A percentile compares a stretch with the other conserved stretches of the same genome.
Evolutionary conservation across 306 rosid species (phyloP).

Genomic region (Acacia melanoxylon): DNA sequence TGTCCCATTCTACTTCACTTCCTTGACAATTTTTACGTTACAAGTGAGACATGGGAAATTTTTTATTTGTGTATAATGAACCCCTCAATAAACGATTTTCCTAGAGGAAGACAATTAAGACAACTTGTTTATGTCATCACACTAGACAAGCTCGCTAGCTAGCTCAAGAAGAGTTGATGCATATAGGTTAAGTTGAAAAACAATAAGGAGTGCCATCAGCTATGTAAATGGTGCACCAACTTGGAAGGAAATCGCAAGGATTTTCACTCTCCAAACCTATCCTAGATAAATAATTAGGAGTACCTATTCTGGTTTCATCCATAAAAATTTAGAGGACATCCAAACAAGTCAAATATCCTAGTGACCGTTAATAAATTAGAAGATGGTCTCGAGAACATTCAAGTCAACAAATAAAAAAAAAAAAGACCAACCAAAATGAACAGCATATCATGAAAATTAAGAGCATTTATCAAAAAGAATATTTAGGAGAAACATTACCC

Average conservation of each 20-base stretch:
- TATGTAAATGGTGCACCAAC: not conserved
- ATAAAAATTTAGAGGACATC: not conserved
- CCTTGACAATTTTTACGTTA: not conserved
- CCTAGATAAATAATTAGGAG: not conserved
- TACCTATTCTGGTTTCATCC: not conserved
- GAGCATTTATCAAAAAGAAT: not conserved
- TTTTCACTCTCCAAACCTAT: not conserved
- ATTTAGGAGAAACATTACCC: slow-evolving; percentile 49
- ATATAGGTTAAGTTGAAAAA: no score
- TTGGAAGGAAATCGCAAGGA: not conserved
- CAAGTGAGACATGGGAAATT: not conserved
- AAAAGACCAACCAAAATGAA: not conserved
- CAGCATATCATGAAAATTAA: not conserved
- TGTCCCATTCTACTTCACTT: not conserved
- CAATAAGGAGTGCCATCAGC: no score
- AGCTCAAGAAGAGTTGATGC: no score
- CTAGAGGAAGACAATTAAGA: not conserved
- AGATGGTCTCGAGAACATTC: not conserved
- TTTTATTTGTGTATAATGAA: not conserved
- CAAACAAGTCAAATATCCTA: slow-evolving; percentile 18
- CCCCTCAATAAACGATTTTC: not conserved
- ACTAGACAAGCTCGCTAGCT: no score
- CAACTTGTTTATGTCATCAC: no score
- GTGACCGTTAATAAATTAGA: not conserved
- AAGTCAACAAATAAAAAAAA: not conserved